These are phyloP conservation scores for Skeletonema grethae DNA, from an alignment of 108 stramenopile genomes.

Conservation along the genomic window DNA sequence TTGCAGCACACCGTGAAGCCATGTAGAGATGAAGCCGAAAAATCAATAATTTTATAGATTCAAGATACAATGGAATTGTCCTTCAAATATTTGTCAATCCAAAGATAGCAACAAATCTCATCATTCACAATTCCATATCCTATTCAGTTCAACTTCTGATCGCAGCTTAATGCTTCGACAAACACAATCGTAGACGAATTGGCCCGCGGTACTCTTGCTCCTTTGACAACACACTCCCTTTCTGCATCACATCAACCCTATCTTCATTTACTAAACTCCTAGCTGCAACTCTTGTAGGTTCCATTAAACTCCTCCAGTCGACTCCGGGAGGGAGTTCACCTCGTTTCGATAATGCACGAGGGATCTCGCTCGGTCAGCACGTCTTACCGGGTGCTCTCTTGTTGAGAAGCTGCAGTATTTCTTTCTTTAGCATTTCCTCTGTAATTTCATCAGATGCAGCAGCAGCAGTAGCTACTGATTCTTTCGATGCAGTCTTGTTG, in stretches of 20 bases:
- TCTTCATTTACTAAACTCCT: constrained; percentile 26
- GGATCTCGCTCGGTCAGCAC: constrained; percentile 56
- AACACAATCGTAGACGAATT: constrained; percentile 38
- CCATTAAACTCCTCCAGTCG: constrained; percentile 47
- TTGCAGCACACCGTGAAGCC: constrained; percentile 56
- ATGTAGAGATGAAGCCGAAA: constrained; percentile 48
- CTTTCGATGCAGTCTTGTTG: background rate
- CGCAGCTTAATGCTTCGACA: constrained; percentile 3
- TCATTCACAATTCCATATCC: constrained; percentile 26
- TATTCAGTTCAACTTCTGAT: background rate
- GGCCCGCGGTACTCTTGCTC: constrained; percentile 51
- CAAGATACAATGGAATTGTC: background rate
- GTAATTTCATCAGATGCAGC: background rate
- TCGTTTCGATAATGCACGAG: constrained; percentile 29
- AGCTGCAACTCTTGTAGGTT: constrained; percentile 46
- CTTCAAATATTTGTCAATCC: background rate
- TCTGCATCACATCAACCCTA: constrained; percentile 41
- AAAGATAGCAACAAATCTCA: background rate
- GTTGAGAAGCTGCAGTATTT: constrained; percentile 32
- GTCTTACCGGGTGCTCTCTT: constrained; percentile 34
- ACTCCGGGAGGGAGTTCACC: constrained; percentile 23
- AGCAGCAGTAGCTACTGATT: background rate
- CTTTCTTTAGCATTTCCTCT: constrained; percentile 29
- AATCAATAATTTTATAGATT: background rate
- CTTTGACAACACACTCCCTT: constrained; percentile 20